phyloP scores from a whole-genome alignment of 2,329 filamentous ascomycete species.

The Alternaria gansuensis region DNA sequence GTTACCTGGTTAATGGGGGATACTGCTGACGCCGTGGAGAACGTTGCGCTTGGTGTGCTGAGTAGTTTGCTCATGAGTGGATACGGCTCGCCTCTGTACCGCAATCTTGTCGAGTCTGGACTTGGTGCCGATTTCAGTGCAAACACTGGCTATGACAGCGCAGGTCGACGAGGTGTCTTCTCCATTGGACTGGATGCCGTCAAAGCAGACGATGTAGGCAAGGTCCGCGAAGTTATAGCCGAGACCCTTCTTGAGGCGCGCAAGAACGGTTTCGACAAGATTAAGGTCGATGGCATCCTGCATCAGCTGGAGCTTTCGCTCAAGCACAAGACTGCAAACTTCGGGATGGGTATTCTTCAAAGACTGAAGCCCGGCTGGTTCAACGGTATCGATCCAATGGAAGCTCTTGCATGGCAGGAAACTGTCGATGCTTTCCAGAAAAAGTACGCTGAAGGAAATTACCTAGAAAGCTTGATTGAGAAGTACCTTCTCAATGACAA shows the following conservation, averaged over 20 bases:
- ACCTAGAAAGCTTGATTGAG: constrained; percentile 84
- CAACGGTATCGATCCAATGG: constrained; percentile 90
- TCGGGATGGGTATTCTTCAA: constrained; percentile 90
- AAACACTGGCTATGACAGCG: constrained; percentile 89
- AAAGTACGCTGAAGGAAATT: constrained; percentile 76
- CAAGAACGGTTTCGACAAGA: constrained; percentile 81
- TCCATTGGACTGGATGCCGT: constrained; percentile 93
- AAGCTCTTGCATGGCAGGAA: constrained; percentile 90
- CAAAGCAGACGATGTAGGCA: constrained; percentile 77
- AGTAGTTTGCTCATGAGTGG: constrained; percentile 89
- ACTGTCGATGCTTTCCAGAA: constrained; percentile 83
- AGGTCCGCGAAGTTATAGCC: constrained; percentile 77
- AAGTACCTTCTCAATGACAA: constrained; percentile 91
- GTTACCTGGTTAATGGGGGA: constrained; percentile 92
- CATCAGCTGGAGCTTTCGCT: constrained; percentile 92
- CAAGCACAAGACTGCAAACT: constrained; percentile 96
- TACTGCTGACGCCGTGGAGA: constrained; percentile 82
- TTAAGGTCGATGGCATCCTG: constrained; percentile 91
- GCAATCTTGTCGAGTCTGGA: constrained; percentile 85
- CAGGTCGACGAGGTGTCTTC: constrained; percentile 80
- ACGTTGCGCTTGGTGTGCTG: constrained; percentile 83
- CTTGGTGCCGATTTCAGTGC: constrained; percentile 93
- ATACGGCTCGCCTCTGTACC: constrained; percentile 93
- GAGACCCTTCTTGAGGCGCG: constrained; percentile 75
- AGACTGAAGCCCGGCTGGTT: constrained; percentile 93